Percentiles rank a stretch among this genome's conserved stretches.
These are phyloP conservation scores for Barnettozyma sucrosica DNA, from an alignment of 805 yeast genomes.

Conservation along the genomic window DNA sequence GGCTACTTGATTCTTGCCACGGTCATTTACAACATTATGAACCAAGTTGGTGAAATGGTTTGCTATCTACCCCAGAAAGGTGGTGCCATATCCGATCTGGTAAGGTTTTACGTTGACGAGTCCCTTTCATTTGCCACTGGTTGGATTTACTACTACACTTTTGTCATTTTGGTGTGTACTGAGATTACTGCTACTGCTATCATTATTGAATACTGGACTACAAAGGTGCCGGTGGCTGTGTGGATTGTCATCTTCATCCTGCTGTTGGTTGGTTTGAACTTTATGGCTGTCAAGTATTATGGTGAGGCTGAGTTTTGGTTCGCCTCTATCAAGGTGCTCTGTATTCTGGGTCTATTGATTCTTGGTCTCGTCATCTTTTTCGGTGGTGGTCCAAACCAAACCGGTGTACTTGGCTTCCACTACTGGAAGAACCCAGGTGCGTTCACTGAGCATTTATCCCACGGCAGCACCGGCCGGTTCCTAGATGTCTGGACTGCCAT, in stretches of 20 bases:
- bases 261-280: constrained; percentile 40
- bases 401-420: constrained; percentile 57
- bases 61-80: constrained; percentile 57
- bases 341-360: constrained; percentile 57
- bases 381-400: constrained; percentile 55
- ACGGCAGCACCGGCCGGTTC: constrained; percentile 57
- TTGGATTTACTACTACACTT: constrained; percentile 26
- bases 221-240: constrained; percentile 50
- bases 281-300: constrained; percentile 52
- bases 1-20: constrained; percentile 60
- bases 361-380: constrained; percentile 52
- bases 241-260: constrained; percentile 55
- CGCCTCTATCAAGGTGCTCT: constrained; percentile 48
- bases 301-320: constrained; percentile 67
- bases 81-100: constrained; percentile 56
- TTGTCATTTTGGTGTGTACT: constrained; percentile 25
- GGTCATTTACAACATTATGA: constrained; percentile 61
- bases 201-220: constrained; percentile 47
- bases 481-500: constrained; percentile 59
- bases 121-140: constrained; percentile 26
- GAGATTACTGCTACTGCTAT: constrained; percentile 61
- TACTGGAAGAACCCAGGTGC: constrained; percentile 61
- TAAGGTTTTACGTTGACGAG: constrained; percentile 44
- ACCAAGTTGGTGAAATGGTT: constrained; percentile 62
- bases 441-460: constrained; percentile 40